Conservation (phyloP, 2,329 filamentous ascomycete species). For the Phyllosticta citrichinensis region DNA sequence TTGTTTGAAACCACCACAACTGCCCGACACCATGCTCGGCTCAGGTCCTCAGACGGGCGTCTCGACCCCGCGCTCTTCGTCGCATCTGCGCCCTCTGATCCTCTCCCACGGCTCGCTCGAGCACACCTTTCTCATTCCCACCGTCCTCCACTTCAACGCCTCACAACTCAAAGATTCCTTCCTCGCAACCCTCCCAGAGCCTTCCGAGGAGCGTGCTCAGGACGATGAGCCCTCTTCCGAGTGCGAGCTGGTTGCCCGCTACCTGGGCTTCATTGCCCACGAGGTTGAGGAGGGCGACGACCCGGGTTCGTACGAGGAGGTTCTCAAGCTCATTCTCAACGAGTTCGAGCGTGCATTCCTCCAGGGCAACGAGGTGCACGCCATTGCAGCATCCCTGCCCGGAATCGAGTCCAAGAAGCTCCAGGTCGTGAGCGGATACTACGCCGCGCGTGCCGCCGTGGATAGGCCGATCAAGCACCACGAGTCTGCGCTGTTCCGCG, state of each 20-base stretch:
- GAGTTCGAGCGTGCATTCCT: slow-evolving; percentile 96
- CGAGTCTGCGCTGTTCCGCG: slow-evolving; percentile 84
- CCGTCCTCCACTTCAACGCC: slow-evolving; percentile 90
- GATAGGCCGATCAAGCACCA: slow-evolving; percentile 84
- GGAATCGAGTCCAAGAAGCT: slow-evolving; percentile 92
- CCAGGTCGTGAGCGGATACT: slow-evolving; percentile 82
- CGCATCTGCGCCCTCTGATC: slow-evolving; percentile 83
- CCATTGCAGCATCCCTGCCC: slow-evolving; percentile 71
- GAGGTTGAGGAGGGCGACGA: slow-evolving; percentile 92
- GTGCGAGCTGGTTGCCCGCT: slow-evolving; percentile 83
- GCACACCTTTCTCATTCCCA: slow-evolving; percentile 90
- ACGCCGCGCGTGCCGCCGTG: slow-evolving; percentile 71
- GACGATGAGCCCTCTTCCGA: slow-evolving; percentile 99
- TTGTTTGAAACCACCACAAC: slow-evolving; percentile 12
- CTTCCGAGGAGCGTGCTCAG: slow-evolving; percentile 93
- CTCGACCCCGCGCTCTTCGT: slow-evolving; percentile 87
- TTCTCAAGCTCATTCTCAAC: slow-evolving; percentile 83
- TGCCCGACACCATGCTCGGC: slow-evolving; percentile 61
- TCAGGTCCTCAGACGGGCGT: slow-evolving; percentile 89
- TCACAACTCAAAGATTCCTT: slow-evolving; percentile 90
- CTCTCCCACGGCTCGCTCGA: slow-evolving; percentile 91
- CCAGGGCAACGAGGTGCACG: slow-evolving; percentile 91
- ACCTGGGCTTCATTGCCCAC: slow-evolving; percentile 78
- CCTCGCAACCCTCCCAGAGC: slow-evolving; percentile 69
- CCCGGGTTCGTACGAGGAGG: slow-evolving; percentile 81